Conservation (phyloP, 371 early-diverging fungal genomes). For the Catenaria anguillulae region DNA sequence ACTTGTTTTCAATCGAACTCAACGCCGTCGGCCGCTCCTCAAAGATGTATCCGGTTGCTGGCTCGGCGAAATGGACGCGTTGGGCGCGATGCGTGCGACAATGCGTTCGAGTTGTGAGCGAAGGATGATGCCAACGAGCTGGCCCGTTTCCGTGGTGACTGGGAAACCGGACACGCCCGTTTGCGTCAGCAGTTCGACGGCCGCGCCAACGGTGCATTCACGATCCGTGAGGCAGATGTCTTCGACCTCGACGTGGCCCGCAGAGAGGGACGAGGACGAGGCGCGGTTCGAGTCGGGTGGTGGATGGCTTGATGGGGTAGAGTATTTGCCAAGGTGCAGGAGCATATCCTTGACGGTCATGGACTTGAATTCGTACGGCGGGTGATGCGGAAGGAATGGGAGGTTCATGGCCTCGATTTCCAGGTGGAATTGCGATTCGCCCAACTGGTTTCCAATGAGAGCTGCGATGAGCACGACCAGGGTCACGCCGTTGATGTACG, state of each 20-base stretch:
- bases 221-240: not conserved
- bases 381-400: not conserved
- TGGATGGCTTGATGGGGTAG: too few relatives aligned
- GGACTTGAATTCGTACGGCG: not conserved
- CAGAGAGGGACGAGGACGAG: too few relatives aligned
- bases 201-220: not conserved
- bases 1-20: not conserved
- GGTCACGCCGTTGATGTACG: not conserved
- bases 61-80: not conserved
- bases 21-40: not conserved
- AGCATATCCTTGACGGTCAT: not conserved
- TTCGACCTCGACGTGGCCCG: not conserved
- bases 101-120: not conserved
- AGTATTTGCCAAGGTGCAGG: not conserved
- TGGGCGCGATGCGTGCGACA: not conserved
- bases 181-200: not conserved
- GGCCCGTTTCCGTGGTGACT: not conserved
- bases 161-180: not conserved
- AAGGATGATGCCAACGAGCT: not conserved
- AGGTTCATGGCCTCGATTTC: slow-evolving; percentile 1
- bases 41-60: not conserved
- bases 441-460: not conserved
- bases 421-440: slow-evolving; percentile 2
- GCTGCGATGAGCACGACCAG: not conserved
- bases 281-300: not conserved